Conservation (phyloP, 805 yeast genomes). For the Teunomyces gatunensis region DNA sequence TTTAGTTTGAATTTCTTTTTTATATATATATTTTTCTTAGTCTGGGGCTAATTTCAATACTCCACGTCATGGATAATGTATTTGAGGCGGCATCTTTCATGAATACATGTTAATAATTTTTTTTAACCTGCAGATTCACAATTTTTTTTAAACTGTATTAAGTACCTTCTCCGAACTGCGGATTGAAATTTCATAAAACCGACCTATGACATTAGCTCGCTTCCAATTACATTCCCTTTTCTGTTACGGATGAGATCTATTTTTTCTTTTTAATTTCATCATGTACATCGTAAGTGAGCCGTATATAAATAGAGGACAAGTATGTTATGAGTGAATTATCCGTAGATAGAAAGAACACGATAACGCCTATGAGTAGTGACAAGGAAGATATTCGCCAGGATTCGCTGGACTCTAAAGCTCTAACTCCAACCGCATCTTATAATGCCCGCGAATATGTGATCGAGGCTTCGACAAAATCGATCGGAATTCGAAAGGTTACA, state of each 20-base stretch:
- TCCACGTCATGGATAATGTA: background rate
- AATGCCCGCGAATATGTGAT: background rate
- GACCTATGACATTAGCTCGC: background rate
- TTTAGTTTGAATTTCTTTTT: too few species aligned
- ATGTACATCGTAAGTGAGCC: background rate
- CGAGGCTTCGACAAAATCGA: constrained; percentile 24
- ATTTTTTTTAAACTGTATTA: background rate
- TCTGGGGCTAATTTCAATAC: too few species aligned
- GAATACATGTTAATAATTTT: background rate
- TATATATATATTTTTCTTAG: too few species aligned
- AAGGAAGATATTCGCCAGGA: background rate
- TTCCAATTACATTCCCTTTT: background rate
- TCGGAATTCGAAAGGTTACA: constrained; percentile 59
- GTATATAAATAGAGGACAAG: background rate
- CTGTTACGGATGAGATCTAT: background rate
- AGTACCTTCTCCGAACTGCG: background rate
- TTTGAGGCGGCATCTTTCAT: background rate
- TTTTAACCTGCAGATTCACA: background rate
- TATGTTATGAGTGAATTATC: too few species aligned
- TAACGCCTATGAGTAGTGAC: background rate
- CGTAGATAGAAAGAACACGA: too few species aligned
- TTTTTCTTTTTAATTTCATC: background rate
- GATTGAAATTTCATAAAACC: background rate
- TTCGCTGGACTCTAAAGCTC: background rate
- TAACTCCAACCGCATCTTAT: background rate